These are phyloP conservation scores for Magnusiomyces ingens DNA, from an alignment of 1,139 yeast species.

Conservation along the genomic window DNA sequence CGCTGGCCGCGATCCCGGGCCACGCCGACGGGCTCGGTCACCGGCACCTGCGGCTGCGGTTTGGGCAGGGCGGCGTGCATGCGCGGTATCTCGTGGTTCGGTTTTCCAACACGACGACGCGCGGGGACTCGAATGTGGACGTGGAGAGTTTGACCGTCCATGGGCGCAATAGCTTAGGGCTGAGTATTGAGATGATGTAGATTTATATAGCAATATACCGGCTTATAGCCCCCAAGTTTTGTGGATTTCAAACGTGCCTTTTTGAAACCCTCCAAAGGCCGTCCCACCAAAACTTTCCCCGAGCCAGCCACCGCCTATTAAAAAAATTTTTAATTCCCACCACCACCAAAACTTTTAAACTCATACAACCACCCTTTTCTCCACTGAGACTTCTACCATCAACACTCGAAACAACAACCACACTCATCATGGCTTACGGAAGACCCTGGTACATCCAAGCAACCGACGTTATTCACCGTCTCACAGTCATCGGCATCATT, in stretches of 20 bases:
- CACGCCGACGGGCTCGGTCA: slow-evolving; percentile 3
- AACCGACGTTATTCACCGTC: slow-evolving; percentile 78
- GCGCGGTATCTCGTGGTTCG: slow-evolving; percentile 15
- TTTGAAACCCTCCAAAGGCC: too few relatives aligned
- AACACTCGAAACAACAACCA: not conserved
- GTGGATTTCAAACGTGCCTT: too few relatives aligned
- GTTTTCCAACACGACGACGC: slow-evolving; percentile 12
- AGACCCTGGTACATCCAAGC: slow-evolving; percentile 66
- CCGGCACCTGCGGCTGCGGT: slow-evolving; percentile 15
- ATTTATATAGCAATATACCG: not conserved
- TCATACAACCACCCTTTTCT: too few relatives aligned
- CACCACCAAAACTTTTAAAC: too few relatives aligned
- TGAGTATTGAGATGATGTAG: slow-evolving; percentile 1
- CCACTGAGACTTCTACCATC: too few relatives aligned
- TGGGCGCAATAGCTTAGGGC: slow-evolving; percentile 2
- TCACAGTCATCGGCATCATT: slow-evolving; percentile 68
- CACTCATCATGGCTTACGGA: slow-evolving; percentile 35
- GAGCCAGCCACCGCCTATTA: too few relatives aligned
- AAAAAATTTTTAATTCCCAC: too few relatives aligned
- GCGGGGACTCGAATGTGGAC: slow-evolving; percentile 16
- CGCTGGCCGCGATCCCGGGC: slow-evolving; percentile 14
- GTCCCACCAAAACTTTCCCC: too few relatives aligned
- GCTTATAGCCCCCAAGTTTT: too few relatives aligned
- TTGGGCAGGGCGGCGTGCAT: slow-evolving; percentile 11
- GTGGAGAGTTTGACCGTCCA: slow-evolving; percentile 16